Percentiles rank a stretch among this genome's conserved stretches.
Conservation (phyloP, 805 yeast species). For the Sugiyamaella marilandica region DNA sequence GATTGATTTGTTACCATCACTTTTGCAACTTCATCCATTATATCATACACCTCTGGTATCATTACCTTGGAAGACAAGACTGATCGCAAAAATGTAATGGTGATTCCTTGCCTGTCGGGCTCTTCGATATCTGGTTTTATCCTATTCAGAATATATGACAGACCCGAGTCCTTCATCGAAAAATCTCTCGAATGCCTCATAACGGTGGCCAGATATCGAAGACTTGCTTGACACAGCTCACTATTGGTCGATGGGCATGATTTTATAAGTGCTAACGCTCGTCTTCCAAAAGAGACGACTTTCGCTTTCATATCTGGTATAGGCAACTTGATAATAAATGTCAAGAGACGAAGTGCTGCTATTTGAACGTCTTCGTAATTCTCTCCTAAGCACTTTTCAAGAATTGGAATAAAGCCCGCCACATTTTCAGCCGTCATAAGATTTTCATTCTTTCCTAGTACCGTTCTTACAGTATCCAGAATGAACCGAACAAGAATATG, state of each 20-base stretch:
- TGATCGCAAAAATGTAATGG: slow-evolving; percentile 77
- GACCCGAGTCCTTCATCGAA: slow-evolving; percentile 60
- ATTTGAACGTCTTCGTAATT: slow-evolving; percentile 75
- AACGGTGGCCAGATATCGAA: slow-evolving; percentile 67
- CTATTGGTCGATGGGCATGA: slow-evolving; percentile 73
- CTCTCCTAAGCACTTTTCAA: slow-evolving; percentile 56
- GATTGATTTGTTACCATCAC: slow-evolving; percentile 89
- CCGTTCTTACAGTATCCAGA: slow-evolving; percentile 67
- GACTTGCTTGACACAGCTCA: slow-evolving; percentile 73
- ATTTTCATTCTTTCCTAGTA: slow-evolving; percentile 57
- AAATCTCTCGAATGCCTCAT: slow-evolving; percentile 66
- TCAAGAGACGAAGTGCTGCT: slow-evolving; percentile 60
- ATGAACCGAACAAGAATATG: slow-evolving; percentile 69
- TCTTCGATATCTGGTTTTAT: slow-evolving; percentile 85
- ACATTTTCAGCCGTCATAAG: slow-evolving; percentile 58
- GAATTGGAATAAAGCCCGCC: slow-evolving; percentile 67
- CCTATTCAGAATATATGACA: slow-evolving; percentile 66
- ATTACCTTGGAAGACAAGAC: slow-evolving; percentile 66
- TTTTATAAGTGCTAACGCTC: slow-evolving; percentile 50
- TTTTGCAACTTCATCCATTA: slow-evolving; percentile 72
- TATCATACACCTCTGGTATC: slow-evolving; percentile 86
- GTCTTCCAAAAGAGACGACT: slow-evolving; percentile 24
- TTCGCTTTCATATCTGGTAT: slow-evolving; percentile 47
- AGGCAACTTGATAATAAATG: slow-evolving; percentile 55
- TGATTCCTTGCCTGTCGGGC: slow-evolving; percentile 81